Evolutionary conservation across 2,329 filamentous ascomycete species (phyloP).

Genomic region (Aspergillus udagawae): DNA sequence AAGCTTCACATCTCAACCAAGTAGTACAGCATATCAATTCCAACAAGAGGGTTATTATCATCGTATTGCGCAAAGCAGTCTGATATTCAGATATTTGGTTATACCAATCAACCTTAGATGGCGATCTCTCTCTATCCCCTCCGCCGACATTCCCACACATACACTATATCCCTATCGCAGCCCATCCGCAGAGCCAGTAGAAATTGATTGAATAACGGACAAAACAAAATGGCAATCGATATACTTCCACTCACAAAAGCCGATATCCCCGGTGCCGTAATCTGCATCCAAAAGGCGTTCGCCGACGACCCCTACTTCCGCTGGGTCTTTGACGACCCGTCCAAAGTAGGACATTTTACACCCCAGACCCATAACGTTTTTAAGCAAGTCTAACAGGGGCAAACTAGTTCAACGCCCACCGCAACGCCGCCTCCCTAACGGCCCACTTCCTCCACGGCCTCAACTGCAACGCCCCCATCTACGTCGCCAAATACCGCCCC

Average conservation of each 20-base stretch:
- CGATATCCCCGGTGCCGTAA: slow-evolving; percentile 62
- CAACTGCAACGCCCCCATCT: slow-evolving; percentile 60
- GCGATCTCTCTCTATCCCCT: slow-evolving; percentile 29
- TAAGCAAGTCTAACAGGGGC: background rate
- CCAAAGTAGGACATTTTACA: slow-evolving; percentile 44
- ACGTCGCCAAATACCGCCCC: slow-evolving; percentile 60
- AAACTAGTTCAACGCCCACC: slow-evolving; percentile 52
- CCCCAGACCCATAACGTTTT: background rate
- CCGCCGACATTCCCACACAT: slow-evolving; percentile 28
- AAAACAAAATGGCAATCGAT: slow-evolving; percentile 48
- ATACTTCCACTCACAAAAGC: slow-evolving; percentile 53
- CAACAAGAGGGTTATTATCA: too few species aligned
- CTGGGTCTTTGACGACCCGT: slow-evolving; percentile 57
- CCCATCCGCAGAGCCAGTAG: slow-evolving; percentile 29
- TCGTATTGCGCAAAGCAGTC: too few species aligned
- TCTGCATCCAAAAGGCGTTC: slow-evolving; percentile 64
- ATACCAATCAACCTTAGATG: slow-evolving; percentile 25
- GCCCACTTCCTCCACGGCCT: slow-evolving; percentile 68
- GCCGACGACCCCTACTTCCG: slow-evolving; percentile 63
- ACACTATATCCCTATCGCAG: slow-evolving; percentile 32
- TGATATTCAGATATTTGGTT: too few species aligned
- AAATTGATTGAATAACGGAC: slow-evolving; percentile 1
- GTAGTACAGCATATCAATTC: too few species aligned
- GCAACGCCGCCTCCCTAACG: slow-evolving; percentile 61
- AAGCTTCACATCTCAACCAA: too few species aligned